Conservation (phyloP, 495 filamentous ascomycete species). For the Hypoxylon lienhwacheense region DNA sequence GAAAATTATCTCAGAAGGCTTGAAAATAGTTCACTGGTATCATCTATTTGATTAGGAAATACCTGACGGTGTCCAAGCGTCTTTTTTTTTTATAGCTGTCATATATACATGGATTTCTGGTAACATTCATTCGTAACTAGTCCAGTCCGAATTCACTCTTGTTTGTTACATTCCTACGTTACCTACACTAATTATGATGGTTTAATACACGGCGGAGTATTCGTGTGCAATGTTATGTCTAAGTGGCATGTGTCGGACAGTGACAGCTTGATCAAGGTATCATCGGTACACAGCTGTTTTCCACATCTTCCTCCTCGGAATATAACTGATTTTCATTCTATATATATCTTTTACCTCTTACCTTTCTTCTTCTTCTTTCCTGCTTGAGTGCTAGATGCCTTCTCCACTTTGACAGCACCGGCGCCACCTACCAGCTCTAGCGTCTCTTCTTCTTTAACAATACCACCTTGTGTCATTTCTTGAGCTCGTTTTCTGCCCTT, state of each 20-base stretch:
- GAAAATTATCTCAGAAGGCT: not conserved
- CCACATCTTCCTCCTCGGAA: too few relatives aligned
- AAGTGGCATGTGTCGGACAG: too few relatives aligned
- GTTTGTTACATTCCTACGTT: not conserved
- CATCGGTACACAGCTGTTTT: too few relatives aligned
- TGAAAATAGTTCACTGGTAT: constrained; percentile 3
- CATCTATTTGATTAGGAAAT: constrained; percentile 13
- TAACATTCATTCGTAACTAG: constrained; percentile 18
- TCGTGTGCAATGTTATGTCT: too few relatives aligned
- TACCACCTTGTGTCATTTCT: constrained; percentile 82
- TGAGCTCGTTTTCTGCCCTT: constrained; percentile 83
- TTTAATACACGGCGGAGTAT: too few relatives aligned
- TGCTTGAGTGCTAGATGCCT: constrained; percentile 51
- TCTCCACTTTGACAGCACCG: constrained; percentile 61
- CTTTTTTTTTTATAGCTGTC: constrained; percentile 10
- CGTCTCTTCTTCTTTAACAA: constrained; percentile 67
- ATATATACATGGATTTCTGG: constrained; percentile 27
- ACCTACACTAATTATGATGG: not conserved
- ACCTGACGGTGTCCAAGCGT: constrained; percentile 4
- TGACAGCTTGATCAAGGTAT: too few relatives aligned
- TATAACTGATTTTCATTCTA: too few relatives aligned
- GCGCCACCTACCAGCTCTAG: constrained; percentile 64
- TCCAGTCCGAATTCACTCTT: not conserved
- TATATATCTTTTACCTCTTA: constrained; percentile 45
- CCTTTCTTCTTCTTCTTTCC: constrained; percentile 78